Base-by-base conservation (phyloP, 768 basidiomycete genomes). In the Mycena maculata region DNA sequence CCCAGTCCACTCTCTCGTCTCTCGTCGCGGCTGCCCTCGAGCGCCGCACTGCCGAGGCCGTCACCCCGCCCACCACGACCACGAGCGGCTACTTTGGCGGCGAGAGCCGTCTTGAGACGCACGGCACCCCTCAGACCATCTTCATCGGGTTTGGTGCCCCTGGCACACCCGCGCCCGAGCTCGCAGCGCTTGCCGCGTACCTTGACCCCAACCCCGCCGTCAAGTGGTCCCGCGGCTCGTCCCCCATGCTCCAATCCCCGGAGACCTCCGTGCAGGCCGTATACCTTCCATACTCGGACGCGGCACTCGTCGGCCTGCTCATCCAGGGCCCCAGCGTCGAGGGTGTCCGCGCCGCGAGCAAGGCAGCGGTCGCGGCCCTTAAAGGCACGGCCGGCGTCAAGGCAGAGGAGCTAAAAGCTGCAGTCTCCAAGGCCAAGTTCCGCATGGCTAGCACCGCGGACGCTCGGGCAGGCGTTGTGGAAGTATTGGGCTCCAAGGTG, bases 241-340 rank as follows among this genome's bases (percentile, higher is more conserved):
- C 94, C 3, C 88, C 93, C 13, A 81, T 96, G 67, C 58, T 79
- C 81, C 55, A 76, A 91, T 23, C 89, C 90, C n/a, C 74, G 76
- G 62, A 86, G 45, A 83, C 91, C 1, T 86, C 86, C 27, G 92
- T 92, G 60, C 85, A 91, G 76, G 79, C 91, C 13, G 88, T 98
- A 58, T 87, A 93, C 75, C 83, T 96, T 15, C 90, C 92, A 16
- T 99, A 99, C 82, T 94, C 95, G 18, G 97, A 99, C 76, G 96
- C 95, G 4, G 84, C 92, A 9, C 85, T 99, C 55, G 89, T 97
- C 65, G 96, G 96, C 64, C 79, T 98, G 62, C 79, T 94, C 58
- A 82, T 98, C 38, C 89, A 93, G 75, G 94, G 89, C 8, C 77
- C 83, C 39, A 91, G 90, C 25, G 76, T 85, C 2, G 83, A 84